Conservation (phyloP, 148 eudicot genomes). For the Fallopia convolvulus region DNA sequence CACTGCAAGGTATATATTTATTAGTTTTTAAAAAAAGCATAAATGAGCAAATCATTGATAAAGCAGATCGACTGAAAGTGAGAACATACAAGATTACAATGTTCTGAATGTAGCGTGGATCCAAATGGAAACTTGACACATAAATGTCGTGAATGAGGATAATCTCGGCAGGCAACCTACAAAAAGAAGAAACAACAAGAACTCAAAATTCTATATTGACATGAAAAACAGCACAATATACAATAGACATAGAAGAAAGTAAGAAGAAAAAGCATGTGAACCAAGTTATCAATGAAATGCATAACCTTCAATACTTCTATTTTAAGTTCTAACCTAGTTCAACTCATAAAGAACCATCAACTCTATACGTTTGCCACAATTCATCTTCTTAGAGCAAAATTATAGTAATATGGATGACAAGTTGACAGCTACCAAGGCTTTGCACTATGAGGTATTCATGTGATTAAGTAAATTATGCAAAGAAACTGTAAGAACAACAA, state of each 20-base stretch:
- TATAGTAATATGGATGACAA: not conserved
- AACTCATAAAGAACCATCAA: not conserved
- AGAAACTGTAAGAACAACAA: slow-evolving; percentile 6
- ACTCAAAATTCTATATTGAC: slow-evolving; percentile 8
- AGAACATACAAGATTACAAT: slow-evolving; percentile 29
- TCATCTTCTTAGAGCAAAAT: not conserved
- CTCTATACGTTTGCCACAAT: not conserved
- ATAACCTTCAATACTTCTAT: not conserved
- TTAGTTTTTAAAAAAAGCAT: not conserved
- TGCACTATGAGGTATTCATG: not conserved
- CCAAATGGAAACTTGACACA: slow-evolving; percentile 73
- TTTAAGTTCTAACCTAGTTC: not conserved
- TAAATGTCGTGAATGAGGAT: slow-evolving; percentile 91
- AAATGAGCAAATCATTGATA: not conserved
- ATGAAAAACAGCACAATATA: not conserved
- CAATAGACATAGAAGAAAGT: not conserved
- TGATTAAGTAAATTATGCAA: not conserved
- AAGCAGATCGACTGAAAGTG: slow-evolving; percentile 5
- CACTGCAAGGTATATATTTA: slow-evolving; percentile 50
- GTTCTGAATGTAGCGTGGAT: slow-evolving; percentile 55
- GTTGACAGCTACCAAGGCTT: not conserved
- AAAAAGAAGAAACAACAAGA: slow-evolving; percentile 3
- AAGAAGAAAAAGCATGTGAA: not conserved
- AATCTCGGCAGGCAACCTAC: slow-evolving; percentile 98
- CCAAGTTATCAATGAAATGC: not conserved